phyloP scores from a whole-genome alignment of 306 rosid genomes.

The Vachellia pachyceras region DNA sequence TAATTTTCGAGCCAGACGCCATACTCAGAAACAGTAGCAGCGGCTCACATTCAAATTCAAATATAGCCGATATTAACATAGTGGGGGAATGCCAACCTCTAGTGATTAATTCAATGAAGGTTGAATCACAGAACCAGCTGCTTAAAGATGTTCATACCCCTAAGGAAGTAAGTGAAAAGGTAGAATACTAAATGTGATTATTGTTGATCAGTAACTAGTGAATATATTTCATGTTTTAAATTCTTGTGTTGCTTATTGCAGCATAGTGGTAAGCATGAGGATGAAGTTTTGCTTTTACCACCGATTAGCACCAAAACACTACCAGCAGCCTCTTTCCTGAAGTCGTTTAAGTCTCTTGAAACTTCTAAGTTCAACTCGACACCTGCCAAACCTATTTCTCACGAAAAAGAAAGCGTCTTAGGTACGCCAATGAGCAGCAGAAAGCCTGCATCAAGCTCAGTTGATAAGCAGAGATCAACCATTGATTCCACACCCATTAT shows the following conservation, averaged over 20 bases:
- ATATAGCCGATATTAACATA: background rate
- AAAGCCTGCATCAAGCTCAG: constrained; percentile 41
- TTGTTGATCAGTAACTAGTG: background rate
- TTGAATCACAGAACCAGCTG: constrained; percentile 50
- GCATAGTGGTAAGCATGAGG: constrained; percentile 45
- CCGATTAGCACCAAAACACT: constrained; percentile 56
- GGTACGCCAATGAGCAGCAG: constrained; percentile 63
- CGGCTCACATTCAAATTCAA: constrained; percentile 36
- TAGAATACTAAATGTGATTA: constrained; percentile 36
- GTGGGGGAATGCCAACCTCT: constrained; percentile 42
- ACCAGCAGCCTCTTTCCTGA: constrained; percentile 55
- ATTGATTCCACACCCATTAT: background rate
- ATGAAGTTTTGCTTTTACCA: constrained; percentile 48
- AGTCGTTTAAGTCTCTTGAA: constrained; percentile 43
- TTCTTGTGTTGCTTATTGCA: constrained; percentile 25
- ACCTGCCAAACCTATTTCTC: constrained; percentile 54
- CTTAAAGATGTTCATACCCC: constrained; percentile 44
- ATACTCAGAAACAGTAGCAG: background rate
- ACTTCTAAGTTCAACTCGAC: constrained; percentile 56
- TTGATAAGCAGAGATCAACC: constrained; percentile 33
- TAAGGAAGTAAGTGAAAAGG: constrained; percentile 45
- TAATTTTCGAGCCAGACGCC: constrained; percentile 18
- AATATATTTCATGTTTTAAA: background rate
- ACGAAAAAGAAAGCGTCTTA: constrained; percentile 40
- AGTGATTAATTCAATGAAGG: constrained; percentile 42